Percentiles rank a stretch among this genome's conserved stretches.
phyloP scores from a whole-genome alignment of 1,284 basidiomycete genomes.

The Malassezia nana region DNA sequence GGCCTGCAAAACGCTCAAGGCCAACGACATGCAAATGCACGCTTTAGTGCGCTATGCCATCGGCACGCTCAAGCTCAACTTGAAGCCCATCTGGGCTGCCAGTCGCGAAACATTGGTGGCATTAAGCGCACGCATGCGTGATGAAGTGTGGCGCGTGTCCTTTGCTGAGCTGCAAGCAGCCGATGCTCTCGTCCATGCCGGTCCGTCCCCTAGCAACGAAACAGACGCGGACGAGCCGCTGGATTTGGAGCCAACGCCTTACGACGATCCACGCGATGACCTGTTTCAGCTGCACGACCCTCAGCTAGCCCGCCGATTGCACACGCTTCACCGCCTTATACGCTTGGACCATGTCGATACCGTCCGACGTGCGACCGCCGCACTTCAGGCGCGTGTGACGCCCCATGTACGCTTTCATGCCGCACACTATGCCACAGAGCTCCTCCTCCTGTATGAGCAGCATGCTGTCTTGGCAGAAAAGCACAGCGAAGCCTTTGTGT shows the following conservation, averaged over 20 bases:
- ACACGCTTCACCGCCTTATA: not conserved
- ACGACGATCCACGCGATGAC: not conserved
- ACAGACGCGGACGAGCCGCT: constrained; percentile 18
- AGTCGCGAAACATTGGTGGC: constrained; percentile 33
- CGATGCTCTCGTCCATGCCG: constrained; percentile 3
- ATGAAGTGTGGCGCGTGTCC: constrained; percentile 21
- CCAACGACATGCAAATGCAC: constrained; percentile 4
- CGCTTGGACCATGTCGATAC: not conserved
- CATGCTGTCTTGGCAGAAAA: constrained; percentile 9
- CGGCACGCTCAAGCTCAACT: constrained; percentile 42
- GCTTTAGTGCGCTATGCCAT: constrained; percentile 28
- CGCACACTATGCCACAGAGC: constrained; percentile 10
- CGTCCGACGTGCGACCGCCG: not conserved
- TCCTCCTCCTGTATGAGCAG: constrained; percentile 11
- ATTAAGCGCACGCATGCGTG: constrained; percentile 19
- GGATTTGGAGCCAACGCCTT: constrained; percentile 22
- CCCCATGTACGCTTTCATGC: constrained; percentile 9
- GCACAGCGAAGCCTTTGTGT: constrained; percentile 10
- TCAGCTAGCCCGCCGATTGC: constrained; percentile 16
- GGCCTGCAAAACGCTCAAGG: constrained; percentile 5
- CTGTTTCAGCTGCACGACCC: constrained; percentile 29
- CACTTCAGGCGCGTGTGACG: not conserved
- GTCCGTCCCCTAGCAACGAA: constrained; percentile 20
- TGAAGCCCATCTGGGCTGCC: constrained; percentile 43
- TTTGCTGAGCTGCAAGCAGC: constrained; percentile 22